Evolutionary conservation across 768 basidiomycete species (phyloP).

Genomic region (Asterophora lycoperdoides): DNA sequence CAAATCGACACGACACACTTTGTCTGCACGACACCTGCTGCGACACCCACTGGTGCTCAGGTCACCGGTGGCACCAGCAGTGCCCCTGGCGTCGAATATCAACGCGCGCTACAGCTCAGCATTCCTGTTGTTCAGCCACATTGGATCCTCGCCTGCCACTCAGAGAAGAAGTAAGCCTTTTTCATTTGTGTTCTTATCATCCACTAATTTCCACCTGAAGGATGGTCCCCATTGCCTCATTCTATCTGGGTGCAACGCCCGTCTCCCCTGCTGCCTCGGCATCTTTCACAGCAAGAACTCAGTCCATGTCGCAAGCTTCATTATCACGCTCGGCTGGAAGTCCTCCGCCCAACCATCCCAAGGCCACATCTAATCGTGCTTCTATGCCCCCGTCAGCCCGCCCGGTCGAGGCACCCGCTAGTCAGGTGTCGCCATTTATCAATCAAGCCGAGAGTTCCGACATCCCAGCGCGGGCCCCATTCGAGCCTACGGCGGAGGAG

Average conservation of each 20-base stretch:
- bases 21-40: conserved; percentile 87
- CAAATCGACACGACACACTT: conserved; percentile 99
- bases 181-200: neutral
- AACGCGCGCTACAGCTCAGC: conserved; percentile 89
- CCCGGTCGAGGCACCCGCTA: conserved; percentile 39
- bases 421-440: conserved; percentile 33
- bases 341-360: conserved; percentile 29
- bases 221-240: conserved; percentile 82
- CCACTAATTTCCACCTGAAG: conserved; percentile 30
- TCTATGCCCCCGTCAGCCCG: conserved; percentile 65
- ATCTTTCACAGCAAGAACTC: conserved; percentile 48
- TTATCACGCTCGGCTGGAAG: conserved; percentile 42
- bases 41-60: conserved; percentile 54
- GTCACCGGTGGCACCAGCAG: conserved; percentile 47
- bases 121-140: conserved; percentile 94
- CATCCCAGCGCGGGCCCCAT: conserved; percentile 20
- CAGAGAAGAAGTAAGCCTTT: conserved; percentile 71
- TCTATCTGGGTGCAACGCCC: conserved; percentile 73
- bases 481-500: conserved; percentile 55
- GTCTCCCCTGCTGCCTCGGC: conserved; percentile 38
- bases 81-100: conserved; percentile 83
- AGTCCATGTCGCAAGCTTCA: conserved; percentile 73
- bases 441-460: conserved; percentile 33
- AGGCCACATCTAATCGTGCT: conserved; percentile 46
- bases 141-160: conserved; percentile 88